Evolutionary conservation across 768 basidiomycete genomes (phyloP).

Genomic region (Gloeopeniophorella convolvens): DNA sequence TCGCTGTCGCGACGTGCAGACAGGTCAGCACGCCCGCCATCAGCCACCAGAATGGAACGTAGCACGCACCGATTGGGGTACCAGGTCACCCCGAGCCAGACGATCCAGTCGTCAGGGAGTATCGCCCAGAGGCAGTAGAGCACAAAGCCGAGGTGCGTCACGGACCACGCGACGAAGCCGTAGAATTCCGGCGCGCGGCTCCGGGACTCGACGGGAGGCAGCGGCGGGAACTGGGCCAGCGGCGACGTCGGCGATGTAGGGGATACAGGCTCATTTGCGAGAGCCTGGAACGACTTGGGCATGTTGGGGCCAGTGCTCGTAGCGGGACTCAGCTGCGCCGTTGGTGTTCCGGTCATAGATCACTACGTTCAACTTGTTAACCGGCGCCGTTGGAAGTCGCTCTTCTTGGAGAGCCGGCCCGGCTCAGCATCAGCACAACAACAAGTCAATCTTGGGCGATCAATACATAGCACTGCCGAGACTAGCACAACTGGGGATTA

Average conservation of each 20-base stretch:
- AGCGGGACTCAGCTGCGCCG: too few species aligned
- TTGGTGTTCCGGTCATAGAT: too few species aligned
- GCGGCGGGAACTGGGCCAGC: constrained; percentile 38
- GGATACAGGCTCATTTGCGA: not conserved
- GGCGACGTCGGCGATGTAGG: constrained; percentile 37
- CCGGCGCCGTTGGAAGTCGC: too few species aligned
- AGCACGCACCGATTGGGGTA: constrained; percentile 79
- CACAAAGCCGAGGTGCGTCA: constrained; percentile 62
- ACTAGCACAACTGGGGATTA: too few species aligned
- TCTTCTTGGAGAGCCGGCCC: too few species aligned
- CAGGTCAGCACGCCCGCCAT: not conserved
- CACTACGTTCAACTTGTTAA: too few species aligned
- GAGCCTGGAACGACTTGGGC: too few species aligned
- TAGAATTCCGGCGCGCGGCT: constrained; percentile 81
- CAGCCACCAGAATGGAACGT: too few species aligned
- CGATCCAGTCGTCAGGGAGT: constrained; percentile 64
- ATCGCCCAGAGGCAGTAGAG: constrained; percentile 77
- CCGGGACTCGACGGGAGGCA: constrained; percentile 38
- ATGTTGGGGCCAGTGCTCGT: too few species aligned
- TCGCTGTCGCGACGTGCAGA: constrained; percentile 43
- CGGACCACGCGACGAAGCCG: constrained; percentile 84
- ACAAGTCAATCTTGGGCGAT: too few species aligned
- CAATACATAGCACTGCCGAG: too few species aligned
- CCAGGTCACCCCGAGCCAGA: constrained; percentile 67
- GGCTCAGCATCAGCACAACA: too few species aligned